Evolutionary conservation across 1,284 basidiomycete genomes (phyloP).

Genomic region (Ustilago lituana): DNA sequence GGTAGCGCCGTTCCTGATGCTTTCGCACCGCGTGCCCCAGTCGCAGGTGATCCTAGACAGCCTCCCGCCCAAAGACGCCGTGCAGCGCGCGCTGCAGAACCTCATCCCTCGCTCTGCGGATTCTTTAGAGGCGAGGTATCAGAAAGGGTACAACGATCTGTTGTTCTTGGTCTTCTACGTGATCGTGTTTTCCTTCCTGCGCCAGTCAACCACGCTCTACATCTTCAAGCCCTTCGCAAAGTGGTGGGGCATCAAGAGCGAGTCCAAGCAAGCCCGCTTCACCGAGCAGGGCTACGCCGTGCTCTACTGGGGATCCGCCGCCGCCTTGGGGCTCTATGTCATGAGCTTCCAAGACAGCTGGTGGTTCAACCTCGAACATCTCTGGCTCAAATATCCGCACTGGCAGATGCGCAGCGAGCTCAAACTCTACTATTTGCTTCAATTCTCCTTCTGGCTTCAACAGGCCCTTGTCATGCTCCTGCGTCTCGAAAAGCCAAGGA

Average conservation of each 20-base stretch:
- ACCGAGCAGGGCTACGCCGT: constrained; percentile 65
- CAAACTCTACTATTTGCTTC: constrained; percentile 87
- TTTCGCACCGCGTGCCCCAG: constrained; percentile 73
- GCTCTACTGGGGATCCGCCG: constrained; percentile 62
- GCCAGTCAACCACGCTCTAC: constrained; percentile 80
- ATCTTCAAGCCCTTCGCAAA: constrained; percentile 77
- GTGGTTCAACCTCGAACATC: constrained; percentile 75
- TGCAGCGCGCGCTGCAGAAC: constrained; percentile 27
- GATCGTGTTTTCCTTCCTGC: constrained; percentile 88
- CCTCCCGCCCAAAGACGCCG: constrained; percentile 23
- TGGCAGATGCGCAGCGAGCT: constrained; percentile 83
- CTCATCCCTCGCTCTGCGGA: constrained; percentile 40
- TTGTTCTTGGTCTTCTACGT: constrained; percentile 86
- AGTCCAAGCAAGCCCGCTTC: constrained; percentile 59
- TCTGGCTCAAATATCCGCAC: constrained; percentile 65
- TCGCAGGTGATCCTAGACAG: constrained; percentile 71
- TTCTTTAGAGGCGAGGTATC: constrained; percentile 42
- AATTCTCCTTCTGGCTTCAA: constrained; percentile 88
- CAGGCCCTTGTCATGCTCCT: constrained; percentile 88
- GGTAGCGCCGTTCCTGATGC: constrained; percentile 78
- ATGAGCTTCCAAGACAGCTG: constrained; percentile 87
- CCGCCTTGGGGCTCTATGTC: constrained; percentile 71
- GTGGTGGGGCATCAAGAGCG: constrained; percentile 63
- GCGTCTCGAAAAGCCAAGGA: constrained; percentile 89
- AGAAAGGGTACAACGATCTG: constrained; percentile 72